Percentiles rank a stretch among this genome's conserved stretches.
These are phyloP conservation scores for Tilletia setariae DNA, from an alignment of 1,284 basidiomycete genomes.

Conservation along the genomic window DNA sequence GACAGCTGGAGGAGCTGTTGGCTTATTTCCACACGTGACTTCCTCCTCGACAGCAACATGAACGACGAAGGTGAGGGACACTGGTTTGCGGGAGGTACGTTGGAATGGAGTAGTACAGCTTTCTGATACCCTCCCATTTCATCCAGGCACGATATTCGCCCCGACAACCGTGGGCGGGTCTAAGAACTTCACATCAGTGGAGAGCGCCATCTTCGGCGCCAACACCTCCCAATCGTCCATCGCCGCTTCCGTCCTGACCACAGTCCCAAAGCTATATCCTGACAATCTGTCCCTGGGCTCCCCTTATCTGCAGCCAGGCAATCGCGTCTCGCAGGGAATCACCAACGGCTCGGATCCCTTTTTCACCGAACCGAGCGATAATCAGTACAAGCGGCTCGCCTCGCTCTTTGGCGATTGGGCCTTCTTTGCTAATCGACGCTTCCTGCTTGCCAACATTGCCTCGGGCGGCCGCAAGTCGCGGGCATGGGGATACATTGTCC, in stretches of 20 bases:
- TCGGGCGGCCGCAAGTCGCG: background rate
- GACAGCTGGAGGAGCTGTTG: too few relatives aligned
- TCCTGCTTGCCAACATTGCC: background rate
- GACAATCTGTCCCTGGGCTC: conserved; percentile 25
- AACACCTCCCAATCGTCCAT: conserved; percentile 20
- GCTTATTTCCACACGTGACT: too few relatives aligned
- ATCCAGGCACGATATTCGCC: background rate
- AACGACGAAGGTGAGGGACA: conserved; percentile 32
- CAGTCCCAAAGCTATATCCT: conserved; percentile 25
- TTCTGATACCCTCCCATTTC: background rate
- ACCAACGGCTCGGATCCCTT: conserved; percentile 4
- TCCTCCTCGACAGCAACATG: conserved; percentile 23
- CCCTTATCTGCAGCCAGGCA: conserved; percentile 29
- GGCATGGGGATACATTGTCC: conserved; percentile 3
- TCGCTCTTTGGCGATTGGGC: background rate
- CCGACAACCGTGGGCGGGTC: conserved; percentile 12
- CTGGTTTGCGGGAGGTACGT: conserved; percentile 30
- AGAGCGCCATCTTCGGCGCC: conserved; percentile 26
- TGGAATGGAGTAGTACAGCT: conserved; percentile 21
- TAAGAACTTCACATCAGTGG: conserved; percentile 23
- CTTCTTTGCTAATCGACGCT: background rate
- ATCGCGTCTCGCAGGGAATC: conserved; percentile 15
- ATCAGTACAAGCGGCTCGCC: conserved; percentile 1
- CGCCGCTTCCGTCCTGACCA: conserved; percentile 23
- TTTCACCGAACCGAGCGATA: background rate